Evolutionary conservation across 164 flowering plant genomes (phyloP), one percentile per base, ranked within the genome.

Genomic region (Vitis riparia): DNA sequence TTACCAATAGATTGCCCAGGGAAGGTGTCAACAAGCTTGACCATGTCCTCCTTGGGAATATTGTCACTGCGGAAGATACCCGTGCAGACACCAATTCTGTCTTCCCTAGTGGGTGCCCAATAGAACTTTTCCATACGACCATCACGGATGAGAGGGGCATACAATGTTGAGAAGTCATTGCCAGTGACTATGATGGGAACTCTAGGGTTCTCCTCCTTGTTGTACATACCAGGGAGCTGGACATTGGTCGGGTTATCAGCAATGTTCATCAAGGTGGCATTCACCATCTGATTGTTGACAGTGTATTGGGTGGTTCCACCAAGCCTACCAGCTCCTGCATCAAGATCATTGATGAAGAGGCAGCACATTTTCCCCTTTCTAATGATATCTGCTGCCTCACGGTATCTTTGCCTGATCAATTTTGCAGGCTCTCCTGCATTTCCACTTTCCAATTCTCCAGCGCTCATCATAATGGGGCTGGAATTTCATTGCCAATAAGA

Each of bases 381-480:
- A 66, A 84, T 81, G 15, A 82, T 77, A 55, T 81, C 85, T 16
- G 87, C 83, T 12, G 87, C 87, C 72, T 84, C 85, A 1, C 87
- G 69, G 71, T 84, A 84, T 64, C 87, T 71, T 68, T 84, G 87
- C 70, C 87, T 79, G 30, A 84, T 81, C 70, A 84, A 57, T 48
- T 81, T 84, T 16, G 85, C 85, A 5, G 87, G 87, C 75, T 84
- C 84, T 65, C 85, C 85, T 13, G 87, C 87, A 66, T 84, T 84
- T 52, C 87, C 87, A 67, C 87, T 84, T 70, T 84, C 87, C 69
- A 84, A 66, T 74, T 84, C 85, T 73, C 85, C 87, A 37, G 85
- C 86, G 59, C 86, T 81, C 86, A 83, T 83, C 83, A 77, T 75
- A 27, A 81, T 83, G 2, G 86, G 84, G 71, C 86, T 83, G 83